Conservation (phyloP, 768 basidiomycete genomes). For the Pleurotus salmoneostramineus region DNA sequence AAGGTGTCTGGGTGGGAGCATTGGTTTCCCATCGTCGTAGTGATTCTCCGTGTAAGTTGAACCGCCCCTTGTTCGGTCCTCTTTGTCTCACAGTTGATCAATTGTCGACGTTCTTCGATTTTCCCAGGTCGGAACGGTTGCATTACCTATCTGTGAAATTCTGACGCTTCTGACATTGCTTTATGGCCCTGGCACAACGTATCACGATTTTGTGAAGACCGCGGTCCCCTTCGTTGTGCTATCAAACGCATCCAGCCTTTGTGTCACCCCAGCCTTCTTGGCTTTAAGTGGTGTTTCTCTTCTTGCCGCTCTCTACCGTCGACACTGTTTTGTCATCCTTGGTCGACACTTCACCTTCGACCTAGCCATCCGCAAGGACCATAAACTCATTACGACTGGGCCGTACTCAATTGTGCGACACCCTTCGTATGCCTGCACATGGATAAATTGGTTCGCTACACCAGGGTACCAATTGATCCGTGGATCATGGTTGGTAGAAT, state of each 20-base stretch:
- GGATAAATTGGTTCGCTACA: not conserved
- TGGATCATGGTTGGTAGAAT: not conserved
- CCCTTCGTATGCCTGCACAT: conserved; percentile 19
- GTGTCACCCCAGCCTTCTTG: conserved; percentile 14
- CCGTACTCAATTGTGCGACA: conserved; percentile 25
- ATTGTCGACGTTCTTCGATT: too few relatives aligned
- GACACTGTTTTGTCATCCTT: conserved; percentile 19
- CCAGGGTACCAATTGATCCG: not conserved
- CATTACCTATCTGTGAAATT: not conserved
- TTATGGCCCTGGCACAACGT: not conserved
- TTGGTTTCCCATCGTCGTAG: too few relatives aligned
- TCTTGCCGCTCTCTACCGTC: conserved; percentile 17
- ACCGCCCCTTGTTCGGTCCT: too few relatives aligned
- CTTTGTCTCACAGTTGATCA: too few relatives aligned
- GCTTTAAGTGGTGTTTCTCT: conserved; percentile 13
- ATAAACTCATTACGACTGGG: conserved; percentile 20
- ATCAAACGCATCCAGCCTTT: not conserved
- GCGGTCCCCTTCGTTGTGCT: not conserved
- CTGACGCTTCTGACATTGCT: not conserved
- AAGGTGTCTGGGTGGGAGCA: too few relatives aligned
- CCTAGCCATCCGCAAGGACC: conserved; percentile 16
- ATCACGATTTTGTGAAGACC: not conserved
- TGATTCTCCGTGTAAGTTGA: too few relatives aligned
- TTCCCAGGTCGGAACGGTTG: too few relatives aligned
- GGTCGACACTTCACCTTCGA: conserved; percentile 23